Base-by-base conservation (phyloP, 768 basidiomycete genomes). In the Pulveroboletus sp. region DNA sequence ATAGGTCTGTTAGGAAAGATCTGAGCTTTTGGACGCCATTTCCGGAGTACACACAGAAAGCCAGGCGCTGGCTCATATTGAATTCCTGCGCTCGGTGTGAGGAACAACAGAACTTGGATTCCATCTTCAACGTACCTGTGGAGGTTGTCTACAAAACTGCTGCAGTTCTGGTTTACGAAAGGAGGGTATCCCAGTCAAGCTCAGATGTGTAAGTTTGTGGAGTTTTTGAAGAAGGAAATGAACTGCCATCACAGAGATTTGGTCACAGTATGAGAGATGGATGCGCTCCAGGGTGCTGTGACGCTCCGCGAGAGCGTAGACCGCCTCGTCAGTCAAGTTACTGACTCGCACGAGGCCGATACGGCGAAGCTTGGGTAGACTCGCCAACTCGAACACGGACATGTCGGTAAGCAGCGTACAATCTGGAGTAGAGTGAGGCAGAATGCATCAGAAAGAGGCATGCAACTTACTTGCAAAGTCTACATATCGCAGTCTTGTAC, bases 31-130 rank as follows among this genome's bases (percentile, higher is more conserved):
- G 72, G 2, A 99, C 89, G 7, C 95, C 94, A 57, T 84, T 84
- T 18, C 93, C 91, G 10, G 95, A 97, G 72, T 90, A 99, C 14
- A 99, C 96, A 69, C 96, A 98, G 65, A 98, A 99, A 5, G 91
- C 82, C 17, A 80, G 75, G 43, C 91, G 83, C 65, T 99, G 96
- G 41, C 84, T 86, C 33, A 84, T 76, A 62, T 89, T 97, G 68
- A 95, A 98, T 49, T 95, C 92, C 92, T 95, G 62, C 5, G 39
- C 24, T 42, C 8, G 14, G 7, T 9, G 41, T 59, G 35, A 56
- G 57, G 35, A n/a, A 32, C 6, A 33, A 30, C 8, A 43, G 40
- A 9, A 43, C 18, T 28, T 9, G 43, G 27, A 43, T 32, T 32
- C 10, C n/a, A 39, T 37, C 4, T 42, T 44, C 30, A 27, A 76